A percentile compares a stretch with the other conserved stretches of the same genome.
These are phyloP conservation scores for Saprolegnia parasitica DNA, from an alignment of 352 stramenopile species.

Conservation along the genomic window DNA sequence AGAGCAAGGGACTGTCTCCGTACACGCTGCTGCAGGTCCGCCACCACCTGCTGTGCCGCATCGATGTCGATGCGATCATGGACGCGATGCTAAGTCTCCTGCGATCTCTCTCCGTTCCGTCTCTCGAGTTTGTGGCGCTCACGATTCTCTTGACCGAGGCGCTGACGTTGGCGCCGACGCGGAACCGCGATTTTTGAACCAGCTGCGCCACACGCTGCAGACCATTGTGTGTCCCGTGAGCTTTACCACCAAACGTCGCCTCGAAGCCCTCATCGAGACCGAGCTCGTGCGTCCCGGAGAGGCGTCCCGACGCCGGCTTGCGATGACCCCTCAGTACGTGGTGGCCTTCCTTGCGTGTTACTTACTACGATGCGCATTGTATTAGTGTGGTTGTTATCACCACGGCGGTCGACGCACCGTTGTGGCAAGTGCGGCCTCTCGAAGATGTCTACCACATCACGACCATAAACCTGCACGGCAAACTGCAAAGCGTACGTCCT, in stretches of 20 bases:
- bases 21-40: not conserved
- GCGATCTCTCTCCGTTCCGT: not conserved
- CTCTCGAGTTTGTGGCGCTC: not conserved
- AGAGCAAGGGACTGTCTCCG: not conserved
- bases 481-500: no score
- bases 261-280: conserved; percentile 14
- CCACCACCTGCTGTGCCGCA: not conserved
- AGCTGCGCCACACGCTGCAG: not conserved
- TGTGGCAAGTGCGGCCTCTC: no score
- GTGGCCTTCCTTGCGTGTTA: no score
- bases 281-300: conserved; percentile 31
- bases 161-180: not conserved
- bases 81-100: not conserved
- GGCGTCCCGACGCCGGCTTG: not conserved
- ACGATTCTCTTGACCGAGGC: conserved; percentile 2
- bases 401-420: no score
- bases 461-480: no score
- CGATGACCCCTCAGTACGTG: not conserved
- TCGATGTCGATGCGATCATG: conserved; percentile 10
- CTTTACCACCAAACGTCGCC: conserved; percentile 31
- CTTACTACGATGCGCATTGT: no score
- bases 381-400: no score
- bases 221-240: not conserved
- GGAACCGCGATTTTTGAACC: not conserved
- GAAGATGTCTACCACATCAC: no score